Percentiles rank a stretch among this genome's conserved stretches.
These are phyloP conservation scores for Amphicarpaea edgeworthii DNA, from an alignment of 306 rosid species.

Conservation along the genomic window DNA sequence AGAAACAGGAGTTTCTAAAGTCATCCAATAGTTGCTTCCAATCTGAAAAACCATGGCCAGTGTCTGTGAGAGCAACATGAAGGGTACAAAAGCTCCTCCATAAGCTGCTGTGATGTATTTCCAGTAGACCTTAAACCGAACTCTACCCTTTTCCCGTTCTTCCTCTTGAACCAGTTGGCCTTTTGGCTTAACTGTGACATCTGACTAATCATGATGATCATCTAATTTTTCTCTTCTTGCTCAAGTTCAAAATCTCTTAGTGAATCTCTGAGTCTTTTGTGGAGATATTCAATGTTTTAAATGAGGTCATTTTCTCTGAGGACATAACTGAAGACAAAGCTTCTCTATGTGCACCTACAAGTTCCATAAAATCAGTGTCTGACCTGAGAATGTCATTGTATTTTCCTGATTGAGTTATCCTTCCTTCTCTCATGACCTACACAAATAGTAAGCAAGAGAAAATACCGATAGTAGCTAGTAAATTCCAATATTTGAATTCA, in stretches of 20 bases:
- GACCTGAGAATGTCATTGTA: conserved; percentile 61
- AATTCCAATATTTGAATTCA: background rate
- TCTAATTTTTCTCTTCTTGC: background rate
- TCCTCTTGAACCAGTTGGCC: conserved; percentile 10
- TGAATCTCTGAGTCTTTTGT: conserved; percentile 38
- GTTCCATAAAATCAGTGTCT: conserved; percentile 73
- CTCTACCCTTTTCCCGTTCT: conserved; percentile 15
- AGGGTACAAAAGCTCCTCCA: conserved; percentile 20
- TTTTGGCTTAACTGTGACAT: background rate
- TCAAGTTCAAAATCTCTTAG: background rate
- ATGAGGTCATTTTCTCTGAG: conserved; percentile 23
- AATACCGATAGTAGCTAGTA: background rate
- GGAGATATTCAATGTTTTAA: conserved; percentile 17
- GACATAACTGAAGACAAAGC: conserved; percentile 64
- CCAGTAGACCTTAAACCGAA: conserved; percentile 2
- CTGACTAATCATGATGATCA: background rate
- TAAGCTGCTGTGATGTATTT: conserved; percentile 8
- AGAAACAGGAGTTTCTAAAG: background rate
- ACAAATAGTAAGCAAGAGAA: background rate
- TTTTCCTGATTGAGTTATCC: conserved; percentile 70
- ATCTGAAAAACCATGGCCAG: background rate
- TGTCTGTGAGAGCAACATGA: conserved; percentile 2
- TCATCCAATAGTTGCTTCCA: conserved; percentile 14
- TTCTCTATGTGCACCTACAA: conserved; percentile 72
- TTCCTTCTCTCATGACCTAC: conserved; percentile 82